These are phyloP conservation scores for Fusarium keratoplasticum DNA, from an alignment of 2,329 filamentous ascomycete genomes.

Conservation along the genomic window DNA sequence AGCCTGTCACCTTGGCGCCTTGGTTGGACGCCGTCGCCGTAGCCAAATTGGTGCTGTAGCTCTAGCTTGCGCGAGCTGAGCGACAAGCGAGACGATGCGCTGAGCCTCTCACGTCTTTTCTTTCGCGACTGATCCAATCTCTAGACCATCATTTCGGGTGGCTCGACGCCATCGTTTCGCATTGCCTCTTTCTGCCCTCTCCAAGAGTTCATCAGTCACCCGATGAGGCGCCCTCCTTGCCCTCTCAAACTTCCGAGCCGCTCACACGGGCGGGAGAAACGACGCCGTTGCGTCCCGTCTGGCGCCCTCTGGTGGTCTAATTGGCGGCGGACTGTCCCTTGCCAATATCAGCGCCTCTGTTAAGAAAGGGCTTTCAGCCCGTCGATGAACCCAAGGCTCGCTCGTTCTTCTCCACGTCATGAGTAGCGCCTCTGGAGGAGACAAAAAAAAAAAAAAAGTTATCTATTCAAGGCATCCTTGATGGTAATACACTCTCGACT, in stretches of 20 bases:
- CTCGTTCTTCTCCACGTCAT: slow-evolving; percentile 10
- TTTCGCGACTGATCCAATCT: background rate
- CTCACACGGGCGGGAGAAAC: slow-evolving; percentile 1
- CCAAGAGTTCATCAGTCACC: background rate
- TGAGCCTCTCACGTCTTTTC: slow-evolving; percentile 1
- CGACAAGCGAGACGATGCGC: background rate
- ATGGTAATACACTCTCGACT: background rate
- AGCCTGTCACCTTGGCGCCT: slow-evolving; percentile 30
- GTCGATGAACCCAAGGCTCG: background rate
- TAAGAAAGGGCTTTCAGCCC: slow-evolving; percentile 14
- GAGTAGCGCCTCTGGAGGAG: background rate
- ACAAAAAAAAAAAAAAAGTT: background rate
- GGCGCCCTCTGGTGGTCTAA: slow-evolving; percentile 1
- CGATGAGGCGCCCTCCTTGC: background rate
- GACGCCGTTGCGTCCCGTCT: slow-evolving; percentile 2
- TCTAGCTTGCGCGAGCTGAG: slow-evolving; percentile 19
- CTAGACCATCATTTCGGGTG: slow-evolving; percentile 6
- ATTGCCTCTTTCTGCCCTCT: slow-evolving; percentile 3
- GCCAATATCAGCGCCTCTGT: slow-evolving; percentile 31
- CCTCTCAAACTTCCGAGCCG: background rate
- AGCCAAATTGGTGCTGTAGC: background rate
- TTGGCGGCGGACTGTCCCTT: slow-evolving; percentile 24
- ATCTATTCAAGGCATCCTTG: background rate
- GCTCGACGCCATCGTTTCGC: slow-evolving; percentile 33
- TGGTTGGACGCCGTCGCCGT: slow-evolving; percentile 32